phyloP scores from a whole-genome alignment of 139 green algal genomes.

The Axilococcus clingmanii region DNA sequence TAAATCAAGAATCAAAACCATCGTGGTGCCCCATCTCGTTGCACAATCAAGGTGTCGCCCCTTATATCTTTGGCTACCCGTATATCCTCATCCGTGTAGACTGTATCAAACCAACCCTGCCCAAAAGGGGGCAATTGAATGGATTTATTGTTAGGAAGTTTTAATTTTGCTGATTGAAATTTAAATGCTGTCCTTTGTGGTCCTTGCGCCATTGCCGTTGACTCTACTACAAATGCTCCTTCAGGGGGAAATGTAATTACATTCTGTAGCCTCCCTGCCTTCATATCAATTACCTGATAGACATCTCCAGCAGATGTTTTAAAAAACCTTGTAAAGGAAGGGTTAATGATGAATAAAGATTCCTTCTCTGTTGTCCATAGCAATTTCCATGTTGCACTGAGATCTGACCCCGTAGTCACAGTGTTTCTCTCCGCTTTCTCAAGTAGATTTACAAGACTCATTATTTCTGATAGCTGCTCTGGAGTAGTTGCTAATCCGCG shows the following conservation, averaged over 20 bases:
- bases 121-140: slow-evolving; percentile 66
- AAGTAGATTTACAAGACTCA: slow-evolving; percentile 24
- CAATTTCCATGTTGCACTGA: slow-evolving; percentile 65
- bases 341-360: slow-evolving; percentile 71
- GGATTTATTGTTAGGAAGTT: slow-evolving; percentile 25
- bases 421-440: slow-evolving; percentile 4
- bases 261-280: slow-evolving; percentile 56
- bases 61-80: slow-evolving; percentile 67
- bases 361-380: slow-evolving; percentile 68
- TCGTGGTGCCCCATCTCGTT: slow-evolving; percentile 46
- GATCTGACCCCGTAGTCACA: slow-evolving; percentile 7
- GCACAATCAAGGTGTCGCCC: slow-evolving; percentile 62
- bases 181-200: slow-evolving; percentile 52
- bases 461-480: slow-evolving; percentile 13
- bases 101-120: slow-evolving; percentile 75
- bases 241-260: slow-evolving; percentile 81
- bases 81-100: slow-evolving; percentile 63
- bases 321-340: slow-evolving; percentile 40
- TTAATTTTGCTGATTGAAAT: slow-evolving; percentile 52
- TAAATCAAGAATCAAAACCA: slow-evolving; percentile 24
- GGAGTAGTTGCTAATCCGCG: slow-evolving; percentile 21
- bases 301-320: slow-evolving; percentile 64
- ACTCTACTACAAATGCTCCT: slow-evolving; percentile 71
- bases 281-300: slow-evolving; percentile 77
- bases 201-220: slow-evolving; percentile 27